Evolutionary conservation across 768 basidiomycete species (phyloP).

Genomic region (Amanita molliuscula): DNA sequence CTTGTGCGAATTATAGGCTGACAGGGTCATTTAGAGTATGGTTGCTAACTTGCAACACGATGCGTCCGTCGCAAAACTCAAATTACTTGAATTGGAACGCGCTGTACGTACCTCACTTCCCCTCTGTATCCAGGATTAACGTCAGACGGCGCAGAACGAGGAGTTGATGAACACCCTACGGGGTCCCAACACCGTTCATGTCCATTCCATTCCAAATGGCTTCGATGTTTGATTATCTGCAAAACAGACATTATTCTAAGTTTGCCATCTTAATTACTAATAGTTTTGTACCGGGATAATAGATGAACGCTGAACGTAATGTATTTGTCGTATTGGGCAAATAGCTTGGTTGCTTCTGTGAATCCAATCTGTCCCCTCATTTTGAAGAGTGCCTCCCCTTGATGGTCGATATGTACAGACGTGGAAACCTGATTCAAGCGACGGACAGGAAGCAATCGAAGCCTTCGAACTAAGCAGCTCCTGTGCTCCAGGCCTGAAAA

Average conservation of each 20-base stretch:
- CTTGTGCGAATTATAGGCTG: neutral
- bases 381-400: neutral
- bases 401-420: constrained; percentile 4
- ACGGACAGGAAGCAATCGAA: constrained; percentile 1
- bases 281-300: neutral
- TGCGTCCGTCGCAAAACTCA: constrained; percentile 44
- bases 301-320: neutral
- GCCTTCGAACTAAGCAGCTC: constrained; percentile 1
- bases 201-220: neutral
- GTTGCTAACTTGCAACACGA: constrained; percentile 64
- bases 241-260: neutral
- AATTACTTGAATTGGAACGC: constrained; percentile 59
- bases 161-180: neutral
- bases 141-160: neutral
- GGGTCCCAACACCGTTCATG: neutral
- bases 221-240: neutral
- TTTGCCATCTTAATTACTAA: constrained; percentile 1
- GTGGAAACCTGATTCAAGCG: neutral
- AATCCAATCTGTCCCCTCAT: constrained; percentile 1
- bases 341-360: constrained; percentile 1
- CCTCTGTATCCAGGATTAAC: neutral
- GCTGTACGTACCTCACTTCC: constrained; percentile 38
- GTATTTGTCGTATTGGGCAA: neutral
- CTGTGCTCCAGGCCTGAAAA: neutral
- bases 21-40: constrained; percentile 42